A percentile compares a stretch with the other conserved stretches of the same genome.
These are phyloP conservation scores for Rutstroemia sp. DNA, from an alignment of 2,329 filamentous ascomycete genomes.

Conservation along the genomic window DNA sequence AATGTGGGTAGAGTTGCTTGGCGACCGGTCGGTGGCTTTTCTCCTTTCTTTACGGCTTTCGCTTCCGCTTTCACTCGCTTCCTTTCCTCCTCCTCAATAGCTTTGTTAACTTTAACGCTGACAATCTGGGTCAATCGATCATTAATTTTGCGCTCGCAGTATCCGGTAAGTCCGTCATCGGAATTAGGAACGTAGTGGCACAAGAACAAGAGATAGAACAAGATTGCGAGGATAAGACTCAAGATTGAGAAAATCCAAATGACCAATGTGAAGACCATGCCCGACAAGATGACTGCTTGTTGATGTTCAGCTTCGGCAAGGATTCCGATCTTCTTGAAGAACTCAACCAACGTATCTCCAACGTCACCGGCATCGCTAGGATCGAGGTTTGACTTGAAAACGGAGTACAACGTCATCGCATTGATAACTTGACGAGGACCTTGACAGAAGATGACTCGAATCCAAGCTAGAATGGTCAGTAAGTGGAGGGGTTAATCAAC, in stretches of 20 bases:
- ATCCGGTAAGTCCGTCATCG: conserved; percentile 74
- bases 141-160: conserved; percentile 90
- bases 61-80: conserved; percentile 45
- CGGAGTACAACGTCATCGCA: conserved; percentile 77
- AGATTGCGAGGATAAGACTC: conserved; percentile 61
- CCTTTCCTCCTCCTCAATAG: conserved; percentile 69
- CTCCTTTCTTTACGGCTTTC: conserved; percentile 46
- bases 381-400: conserved; percentile 70
- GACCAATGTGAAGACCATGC: conserved; percentile 87
- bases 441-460: conserved; percentile 83
- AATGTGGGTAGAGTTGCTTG: conserved; percentile 64
- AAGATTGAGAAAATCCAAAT: conserved; percentile 82
- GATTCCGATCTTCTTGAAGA: conserved; percentile 73
- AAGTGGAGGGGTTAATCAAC: no score
- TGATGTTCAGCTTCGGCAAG: conserved; percentile 67
- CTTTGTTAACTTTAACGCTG: conserved; percentile 78
- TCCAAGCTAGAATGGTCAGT: conserved; percentile 53
- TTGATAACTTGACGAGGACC: conserved; percentile 90
- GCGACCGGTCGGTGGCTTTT: conserved; percentile 36
- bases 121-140: conserved; percentile 78
- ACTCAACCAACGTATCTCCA: conserved; percentile 59
- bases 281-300: conserved; percentile 75
- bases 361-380: conserved; percentile 46
- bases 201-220: conserved; percentile 83
- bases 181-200: conserved; percentile 83